Conservation (phyloP, 108 stramenopile genomes). For the Nitzschia sp. region DNA sequence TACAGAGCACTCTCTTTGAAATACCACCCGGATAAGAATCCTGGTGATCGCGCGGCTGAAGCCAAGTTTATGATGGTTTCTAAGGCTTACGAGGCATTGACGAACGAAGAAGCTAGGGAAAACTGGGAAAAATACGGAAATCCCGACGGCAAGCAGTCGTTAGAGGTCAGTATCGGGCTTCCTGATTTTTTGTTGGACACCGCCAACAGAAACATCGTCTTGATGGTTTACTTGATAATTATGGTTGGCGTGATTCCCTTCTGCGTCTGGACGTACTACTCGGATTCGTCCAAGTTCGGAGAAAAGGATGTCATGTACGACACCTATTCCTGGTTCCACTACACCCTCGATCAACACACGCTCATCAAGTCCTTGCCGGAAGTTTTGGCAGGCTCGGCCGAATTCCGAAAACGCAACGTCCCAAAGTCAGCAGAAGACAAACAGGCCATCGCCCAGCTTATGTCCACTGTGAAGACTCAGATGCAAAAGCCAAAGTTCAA, state of each 20-base stretch:
- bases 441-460: conserved; percentile 57
- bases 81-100: conserved; percentile 95
- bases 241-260: conserved; percentile 97
- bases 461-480: conserved; percentile 51
- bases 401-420: conserved; percentile 85
- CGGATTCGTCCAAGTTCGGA: conserved; percentile 92
- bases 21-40: conserved; percentile 95
- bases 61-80: conserved; percentile 96
- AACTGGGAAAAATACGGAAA: conserved; percentile 98
- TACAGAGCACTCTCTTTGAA: conserved; percentile 83
- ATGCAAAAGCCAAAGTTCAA: conserved; percentile 94
- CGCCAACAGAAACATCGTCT: conserved; percentile 89
- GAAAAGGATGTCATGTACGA: conserved; percentile 99
- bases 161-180: conserved; percentile 96
- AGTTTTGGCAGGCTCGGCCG: conserved; percentile 84
- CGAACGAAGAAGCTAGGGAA: conserved; percentile 84
- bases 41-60: conserved; percentile 86
- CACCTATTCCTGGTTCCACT: conserved; percentile 94
- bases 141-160: conserved; percentile 97
- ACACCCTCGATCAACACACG: conserved; percentile 80
- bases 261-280: conserved; percentile 92
- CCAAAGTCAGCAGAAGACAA: conserved; percentile 68
- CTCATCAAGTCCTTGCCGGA: conserved; percentile 81
- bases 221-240: conserved; percentile 92
- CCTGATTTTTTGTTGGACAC: conserved; percentile 92